A percentile compares a stretch with the other conserved stretches of the same genome.
Conservation (phyloP, 2,329 filamentous ascomycete genomes). For the Arthrobotrys megalospora region DNA sequence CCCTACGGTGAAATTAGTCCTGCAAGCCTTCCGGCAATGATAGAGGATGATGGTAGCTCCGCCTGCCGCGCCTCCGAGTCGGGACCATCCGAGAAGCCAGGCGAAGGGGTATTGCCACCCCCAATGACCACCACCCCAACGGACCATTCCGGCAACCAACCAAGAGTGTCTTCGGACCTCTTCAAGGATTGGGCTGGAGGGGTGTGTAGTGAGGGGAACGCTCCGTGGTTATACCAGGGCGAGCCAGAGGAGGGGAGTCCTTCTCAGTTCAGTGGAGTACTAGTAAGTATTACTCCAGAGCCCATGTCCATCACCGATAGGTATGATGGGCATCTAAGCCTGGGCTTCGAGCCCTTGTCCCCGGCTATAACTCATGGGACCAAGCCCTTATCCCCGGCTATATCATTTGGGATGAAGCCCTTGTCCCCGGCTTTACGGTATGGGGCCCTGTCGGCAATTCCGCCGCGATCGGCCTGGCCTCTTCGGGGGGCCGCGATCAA, state of each 20-base stretch:
- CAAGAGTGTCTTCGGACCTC: too few relatives aligned
- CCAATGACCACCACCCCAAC: too few relatives aligned
- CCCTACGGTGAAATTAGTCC: too few relatives aligned
- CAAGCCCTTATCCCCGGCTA: too few relatives aligned
- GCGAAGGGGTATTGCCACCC: neutral
- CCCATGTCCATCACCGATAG: neutral
- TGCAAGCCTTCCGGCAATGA: constrained; percentile 1
- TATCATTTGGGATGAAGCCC: too few relatives aligned
- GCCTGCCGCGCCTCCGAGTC: constrained; percentile 1
- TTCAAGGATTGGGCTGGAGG: too few relatives aligned
- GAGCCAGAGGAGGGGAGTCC: too few relatives aligned
- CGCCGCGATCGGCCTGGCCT: constrained; percentile 4
- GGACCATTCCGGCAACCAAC: too few relatives aligned
- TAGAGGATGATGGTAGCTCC: neutral
- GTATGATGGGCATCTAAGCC: neutral
- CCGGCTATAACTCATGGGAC: too few relatives aligned
- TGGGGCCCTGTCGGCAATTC: neutral
- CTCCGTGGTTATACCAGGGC: too few relatives aligned
- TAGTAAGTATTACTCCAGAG: neutral
- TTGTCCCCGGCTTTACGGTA: neutral
- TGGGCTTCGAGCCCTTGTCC: constrained; percentile 1
- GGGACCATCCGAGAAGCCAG: neutral
- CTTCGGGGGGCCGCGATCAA: constrained; percentile 10
- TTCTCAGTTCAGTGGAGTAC: too few relatives aligned
- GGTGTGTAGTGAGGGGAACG: too few relatives aligned